Evolutionary conservation across 805 yeast species (phyloP).

Genomic region (Barnettozyma sp.): DNA sequence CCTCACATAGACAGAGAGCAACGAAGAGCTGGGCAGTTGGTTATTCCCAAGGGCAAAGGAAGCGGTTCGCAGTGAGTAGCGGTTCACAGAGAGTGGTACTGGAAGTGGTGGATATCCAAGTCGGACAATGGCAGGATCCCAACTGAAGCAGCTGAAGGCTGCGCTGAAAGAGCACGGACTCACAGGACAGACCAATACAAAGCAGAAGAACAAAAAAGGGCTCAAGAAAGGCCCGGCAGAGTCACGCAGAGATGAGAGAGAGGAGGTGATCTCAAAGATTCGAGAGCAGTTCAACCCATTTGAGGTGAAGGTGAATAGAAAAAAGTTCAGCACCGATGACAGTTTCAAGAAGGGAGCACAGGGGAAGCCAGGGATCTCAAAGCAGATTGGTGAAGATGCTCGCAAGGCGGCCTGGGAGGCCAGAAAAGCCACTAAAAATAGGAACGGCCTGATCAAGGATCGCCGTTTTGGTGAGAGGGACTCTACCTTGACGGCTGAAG

Average conservation of each 20-base stretch:
- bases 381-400: constrained; percentile 61
- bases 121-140: constrained; percentile 71
- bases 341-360: constrained; percentile 40
- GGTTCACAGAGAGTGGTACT: no score
- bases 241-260: constrained; percentile 63
- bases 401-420: constrained; percentile 58
- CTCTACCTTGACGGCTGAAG: constrained; percentile 67
- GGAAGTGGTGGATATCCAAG: no score
- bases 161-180: constrained; percentile 72
- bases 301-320: constrained; percentile 65
- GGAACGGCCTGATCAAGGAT: constrained; percentile 74
- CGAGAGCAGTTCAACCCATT: constrained; percentile 87
- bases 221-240: constrained; percentile 51
- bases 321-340: constrained; percentile 49
- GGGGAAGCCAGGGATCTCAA: constrained; percentile 64
- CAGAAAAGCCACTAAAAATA: constrained; percentile 55
- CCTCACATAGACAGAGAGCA: neutral
- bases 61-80: no score
- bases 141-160: constrained; percentile 74
- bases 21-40: no score
- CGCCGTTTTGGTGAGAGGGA: constrained; percentile 90
- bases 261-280: constrained; percentile 48
- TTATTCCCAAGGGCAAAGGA: no score
- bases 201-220: constrained; percentile 42
- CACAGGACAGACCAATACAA: constrained; percentile 76